Base-by-base conservation (phyloP, 495 filamentous ascomycete genomes). In the Neurospora tetrasperma region DNA sequence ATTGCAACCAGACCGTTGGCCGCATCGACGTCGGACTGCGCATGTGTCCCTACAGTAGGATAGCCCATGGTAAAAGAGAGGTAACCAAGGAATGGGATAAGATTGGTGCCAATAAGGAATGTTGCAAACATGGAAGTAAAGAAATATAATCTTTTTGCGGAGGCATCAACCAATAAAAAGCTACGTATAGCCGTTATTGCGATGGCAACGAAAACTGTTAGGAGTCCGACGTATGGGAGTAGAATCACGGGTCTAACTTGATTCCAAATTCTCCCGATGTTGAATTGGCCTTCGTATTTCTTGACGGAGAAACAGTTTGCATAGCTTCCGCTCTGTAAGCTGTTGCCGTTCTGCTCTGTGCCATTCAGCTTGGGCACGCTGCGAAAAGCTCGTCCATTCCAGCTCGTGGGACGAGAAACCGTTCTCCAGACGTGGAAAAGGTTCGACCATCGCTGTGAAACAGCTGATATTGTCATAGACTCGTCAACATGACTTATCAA, bases 381-480 rank as follows among this genome's bases (percentile, higher is more conserved):
- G 54, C 54, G 54, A 62, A 62, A 62, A 31, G 23, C 6, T 62
- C 54, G 54, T 8, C 54, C 54, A 62, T 62, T 62, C 54, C 54
- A 62, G 12, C 54, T 27, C 27, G 23, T 62, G 54, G 54, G 54
- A 35, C 54, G 54, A 62, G 23, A 35, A 14, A 62, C 54, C 54
- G 54, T 62, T 35, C 54, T 35, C 23, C 54, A 62, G 27, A 62
- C 54, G 2, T 62, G 54, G 23, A 31, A 62, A 62, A 62, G 54
- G 23, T 16, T 31, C 11, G 11, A 27, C 54, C 54, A 62, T 31
- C 23, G 54, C 12, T 7, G 54, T 62, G 23, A 31, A 31, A 35
- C 27, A 1, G 8, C 12, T 16, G 6, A 62, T 62, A 31, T 62
- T 8, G 4, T 0, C 54, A 18, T 3, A 16, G 54, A 62, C 6